Conservation (phyloP, 2,329 filamentous ascomycete genomes). For the Amauroascus niger region DNA sequence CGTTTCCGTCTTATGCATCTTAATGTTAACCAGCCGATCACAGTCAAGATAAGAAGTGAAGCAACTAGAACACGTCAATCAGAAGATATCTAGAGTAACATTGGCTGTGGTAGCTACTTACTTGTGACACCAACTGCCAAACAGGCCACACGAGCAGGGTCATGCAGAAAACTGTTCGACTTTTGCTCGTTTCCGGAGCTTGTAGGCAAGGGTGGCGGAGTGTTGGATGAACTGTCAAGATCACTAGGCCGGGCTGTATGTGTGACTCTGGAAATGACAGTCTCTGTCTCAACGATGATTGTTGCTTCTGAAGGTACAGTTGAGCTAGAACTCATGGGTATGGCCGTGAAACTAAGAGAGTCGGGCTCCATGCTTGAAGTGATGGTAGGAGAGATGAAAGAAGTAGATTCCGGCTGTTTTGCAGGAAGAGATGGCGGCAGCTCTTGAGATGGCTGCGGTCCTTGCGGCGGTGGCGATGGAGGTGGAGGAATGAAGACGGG, state of each 20-base stretch:
- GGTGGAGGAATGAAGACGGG: background rate
- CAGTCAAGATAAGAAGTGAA: background rate
- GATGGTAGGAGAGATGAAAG: background rate
- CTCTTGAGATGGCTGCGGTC: background rate
- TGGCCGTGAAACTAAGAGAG: background rate
- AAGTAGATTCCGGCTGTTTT: background rate
- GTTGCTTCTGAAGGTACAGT: background rate
- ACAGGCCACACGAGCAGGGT: conserved; percentile 3
- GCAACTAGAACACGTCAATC: background rate
- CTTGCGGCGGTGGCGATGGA: background rate
- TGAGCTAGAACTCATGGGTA: background rate
- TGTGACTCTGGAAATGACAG: background rate
- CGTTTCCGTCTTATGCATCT: background rate
- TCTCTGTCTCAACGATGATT: background rate
- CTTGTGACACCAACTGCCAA: conserved; percentile 8
- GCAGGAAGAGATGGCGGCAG: background rate
- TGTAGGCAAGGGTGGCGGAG: background rate
- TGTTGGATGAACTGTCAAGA: background rate
- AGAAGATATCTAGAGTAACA: background rate
- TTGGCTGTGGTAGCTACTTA: background rate
- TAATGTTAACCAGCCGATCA: conserved; percentile 8
- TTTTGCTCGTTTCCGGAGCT: background rate
- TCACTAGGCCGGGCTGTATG: background rate
- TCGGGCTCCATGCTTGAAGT: background rate
- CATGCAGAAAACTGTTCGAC: conserved; percentile 1